A percentile compares a stretch with the other conserved stretches of the same genome.
Evolutionary conservation across 768 basidiomycete species (phyloP).

Genomic region (Panaeolus cyanescens): DNA sequence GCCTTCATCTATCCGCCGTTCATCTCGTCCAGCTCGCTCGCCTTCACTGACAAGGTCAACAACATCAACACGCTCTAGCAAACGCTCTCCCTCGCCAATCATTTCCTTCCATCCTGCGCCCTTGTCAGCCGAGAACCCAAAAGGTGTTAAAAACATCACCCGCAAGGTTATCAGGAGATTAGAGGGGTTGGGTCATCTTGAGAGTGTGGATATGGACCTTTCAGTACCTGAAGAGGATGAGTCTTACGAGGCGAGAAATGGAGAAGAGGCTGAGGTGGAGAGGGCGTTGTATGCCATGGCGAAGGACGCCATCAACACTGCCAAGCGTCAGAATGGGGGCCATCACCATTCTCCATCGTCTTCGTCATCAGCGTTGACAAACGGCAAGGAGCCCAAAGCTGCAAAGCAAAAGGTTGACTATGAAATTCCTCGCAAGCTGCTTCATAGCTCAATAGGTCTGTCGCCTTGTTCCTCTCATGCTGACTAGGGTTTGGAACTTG

Average conservation of each 20-base stretch:
- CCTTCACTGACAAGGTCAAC: constrained; percentile 21
- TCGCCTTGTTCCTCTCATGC: constrained; percentile 3
- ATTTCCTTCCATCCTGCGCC: constrained; percentile 41
- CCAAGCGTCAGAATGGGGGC: background rate
- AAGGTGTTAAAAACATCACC: constrained; percentile 48
- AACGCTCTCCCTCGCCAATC: constrained; percentile 52
- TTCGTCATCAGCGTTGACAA: background rate
- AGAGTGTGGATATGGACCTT: constrained; percentile 26
- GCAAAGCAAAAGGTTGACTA: constrained; percentile 60
- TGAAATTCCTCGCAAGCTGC: constrained; percentile 86
- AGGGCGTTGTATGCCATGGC: constrained; percentile 23
- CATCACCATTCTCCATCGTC: background rate
- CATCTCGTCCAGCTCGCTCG: constrained; percentile 20
- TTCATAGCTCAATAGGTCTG: constrained; percentile 90
- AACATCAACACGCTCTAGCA: constrained; percentile 15
- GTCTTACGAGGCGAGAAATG: constrained; percentile 27
- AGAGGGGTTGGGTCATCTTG: constrained; percentile 46
- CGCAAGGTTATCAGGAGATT: constrained; percentile 50
- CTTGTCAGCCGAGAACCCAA: constrained; percentile 32
- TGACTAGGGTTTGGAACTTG: constrained; percentile 2
- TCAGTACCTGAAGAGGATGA: constrained; percentile 37
- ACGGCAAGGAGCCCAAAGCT: constrained; percentile 7
- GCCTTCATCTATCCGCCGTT: constrained; percentile 15
- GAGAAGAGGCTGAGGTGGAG: constrained; percentile 25
- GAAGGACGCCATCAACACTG: constrained; percentile 15